Evolutionary conservation across 495 filamentous ascomycete species (phyloP), one percentile per base, ranked within the genome.

Genomic region (Lasiosphaeriaceae sp.): DNA sequence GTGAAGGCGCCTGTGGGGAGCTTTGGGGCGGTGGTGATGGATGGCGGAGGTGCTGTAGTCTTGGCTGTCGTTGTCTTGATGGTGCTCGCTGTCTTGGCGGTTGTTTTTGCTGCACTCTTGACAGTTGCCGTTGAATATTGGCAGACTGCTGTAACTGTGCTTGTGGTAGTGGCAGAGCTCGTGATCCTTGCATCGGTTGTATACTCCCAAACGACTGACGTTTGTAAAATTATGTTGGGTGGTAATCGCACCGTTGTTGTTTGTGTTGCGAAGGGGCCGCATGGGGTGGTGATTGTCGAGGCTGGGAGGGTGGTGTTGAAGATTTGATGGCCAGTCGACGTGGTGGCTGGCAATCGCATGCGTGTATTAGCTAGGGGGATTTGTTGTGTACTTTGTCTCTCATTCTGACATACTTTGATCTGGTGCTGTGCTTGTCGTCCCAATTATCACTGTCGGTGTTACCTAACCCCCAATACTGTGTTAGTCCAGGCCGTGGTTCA

Each of bases 381-480:
- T n/a, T n/a, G n/a, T n/a, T n/a, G n/a, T n/a, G n/a, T n/a, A n/a
- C n/a, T n/a, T n/a, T n/a, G n/a, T n/a, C n/a, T n/a, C n/a, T n/a
- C n/a, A n/a, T n/a, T n/a, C 14, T 20, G 23, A 51, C 51, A 14
- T 20, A 61, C 54, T 58, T 7, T 45, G 17, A 9, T 55, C 20
- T 1, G 55, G 47, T 9, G 31, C 26, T 3, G 48, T 52, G 12
- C 19, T 37, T 2, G 55, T 62, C 11, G 52, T 56, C 16, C 52
- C 41, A 6, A 62, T 31, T 1, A 52, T 37, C 2, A 62, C 55
- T 17, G 56, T 62, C 9, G 60, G 60, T 8, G 60, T 62, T 4
- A 54, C 24, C 59, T 61, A 24, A 11, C 50, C 21, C 35, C 4
- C 3, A 35, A 50, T n/a, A 24, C 19, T n/a, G 26, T 11, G 12